These are phyloP conservation scores for Cyclocybe cylindracea DNA, from an alignment of 768 basidiomycete genomes.

Conservation along the genomic window DNA sequence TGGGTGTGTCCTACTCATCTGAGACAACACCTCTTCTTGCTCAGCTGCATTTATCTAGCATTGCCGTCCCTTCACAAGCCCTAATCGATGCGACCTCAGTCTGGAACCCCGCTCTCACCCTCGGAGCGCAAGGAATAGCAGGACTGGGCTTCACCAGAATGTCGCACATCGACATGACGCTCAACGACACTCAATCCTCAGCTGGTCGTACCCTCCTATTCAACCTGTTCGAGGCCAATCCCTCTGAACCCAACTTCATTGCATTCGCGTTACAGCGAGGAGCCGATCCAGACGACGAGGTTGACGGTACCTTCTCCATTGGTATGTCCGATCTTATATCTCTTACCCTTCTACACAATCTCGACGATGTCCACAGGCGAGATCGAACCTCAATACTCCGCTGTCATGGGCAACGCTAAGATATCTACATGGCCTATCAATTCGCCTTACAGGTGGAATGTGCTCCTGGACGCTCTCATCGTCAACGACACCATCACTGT, in stretches of 20 bases:
- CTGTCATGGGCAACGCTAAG: slow-evolving; percentile 53
- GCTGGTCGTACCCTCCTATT: slow-evolving; percentile 72
- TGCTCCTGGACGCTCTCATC: slow-evolving; percentile 74
- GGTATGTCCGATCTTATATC: slow-evolving; percentile 40
- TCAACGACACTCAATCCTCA: slow-evolving; percentile 58
- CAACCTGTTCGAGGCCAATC: slow-evolving; percentile 73
- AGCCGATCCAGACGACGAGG: slow-evolving; percentile 41
- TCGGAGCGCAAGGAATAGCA: slow-evolving; percentile 70
- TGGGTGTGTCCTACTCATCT: slow-evolving; percentile 48
- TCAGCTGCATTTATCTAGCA: slow-evolving; percentile 35
- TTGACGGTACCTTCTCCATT: slow-evolving; percentile 72
- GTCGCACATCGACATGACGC: slow-evolving; percentile 64
- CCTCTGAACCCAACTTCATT: slow-evolving; percentile 76
- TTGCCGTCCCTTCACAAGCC: slow-evolving; percentile 68
- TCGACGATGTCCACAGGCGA: slow-evolving; percentile 48
- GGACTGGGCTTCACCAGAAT: slow-evolving; percentile 81
- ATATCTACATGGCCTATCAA: slow-evolving; percentile 76
- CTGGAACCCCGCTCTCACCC: slow-evolving; percentile 72
- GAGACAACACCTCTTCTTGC: neutral
- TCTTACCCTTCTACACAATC: neutral
- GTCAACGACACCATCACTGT: slow-evolving; percentile 51
- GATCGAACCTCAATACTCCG: slow-evolving; percentile 60
- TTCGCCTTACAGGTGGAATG: slow-evolving; percentile 70
- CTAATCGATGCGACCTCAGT: slow-evolving; percentile 63
- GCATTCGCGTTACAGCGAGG: slow-evolving; percentile 72